Evolutionary conservation across 768 basidiomycete species (phyloP), one percentile per base, ranked within the genome.

Genomic region (Pulveroboletus frians): DNA sequence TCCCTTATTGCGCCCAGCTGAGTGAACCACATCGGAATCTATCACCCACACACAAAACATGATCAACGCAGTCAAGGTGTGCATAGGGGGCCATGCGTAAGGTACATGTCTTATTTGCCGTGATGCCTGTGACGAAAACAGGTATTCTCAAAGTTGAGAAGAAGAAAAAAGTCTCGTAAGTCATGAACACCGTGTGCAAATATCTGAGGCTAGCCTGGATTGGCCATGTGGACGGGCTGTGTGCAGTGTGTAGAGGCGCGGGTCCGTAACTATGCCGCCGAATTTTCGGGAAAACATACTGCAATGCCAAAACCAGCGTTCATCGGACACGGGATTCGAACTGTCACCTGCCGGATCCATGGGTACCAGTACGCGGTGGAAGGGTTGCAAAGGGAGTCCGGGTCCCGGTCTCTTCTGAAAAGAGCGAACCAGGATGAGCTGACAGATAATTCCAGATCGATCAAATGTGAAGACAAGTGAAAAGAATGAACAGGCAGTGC

Each of bases 161-260:
- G n/a, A n/a, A n/a, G n/a, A n/a, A 21, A 4, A 11, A 18, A 1
- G 21, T 9, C 17, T 31, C 39, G 17, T 15, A 35, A 11, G 38
- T 21, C 20, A 37, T 35, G 35, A 18, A 8, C 27, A 29, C 42
- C 39, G 21, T 35, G 7, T 35, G 8, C 6, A n/a, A n/a, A 35
- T 17, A 30, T 39, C 20, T 37, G 30, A 27, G 31, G 14, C 38
- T 13, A n/a, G 26, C 15, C 36, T 43, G 21, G 17, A 20, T 15
- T n/a, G 10, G 17, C 20, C 47, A 42, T 39, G 45, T n/a, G 32
- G 15, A 18, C n/a, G 27, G 20, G 46, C 46, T 52, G 46, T 59
- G 57, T 18, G 36, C 14, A 17, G 41, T 13, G 39, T 13, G 30
- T 11, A 32, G 43, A 30, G 13, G 9, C 7, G 9, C 11, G 23